These are phyloP conservation scores for Clonostachys sp. DNA, from an alignment of 2,329 filamentous ascomycete genomes.

Conservation along the genomic window DNA sequence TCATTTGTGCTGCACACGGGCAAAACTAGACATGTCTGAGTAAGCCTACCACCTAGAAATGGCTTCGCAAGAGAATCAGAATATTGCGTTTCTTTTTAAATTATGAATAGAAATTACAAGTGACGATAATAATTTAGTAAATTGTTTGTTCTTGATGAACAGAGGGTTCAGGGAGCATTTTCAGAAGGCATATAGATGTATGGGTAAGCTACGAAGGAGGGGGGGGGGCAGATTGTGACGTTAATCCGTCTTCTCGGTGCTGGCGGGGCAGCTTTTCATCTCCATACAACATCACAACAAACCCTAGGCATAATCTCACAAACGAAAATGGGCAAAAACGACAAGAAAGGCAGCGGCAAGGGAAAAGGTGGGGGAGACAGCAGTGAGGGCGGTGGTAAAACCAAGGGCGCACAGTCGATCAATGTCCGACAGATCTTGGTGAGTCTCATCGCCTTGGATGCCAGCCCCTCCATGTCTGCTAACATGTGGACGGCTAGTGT, in stretches of 20 bases:
- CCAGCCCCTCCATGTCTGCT: too few relatives aligned
- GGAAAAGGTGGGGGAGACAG: slow-evolving; percentile 17
- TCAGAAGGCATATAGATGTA: too few relatives aligned
- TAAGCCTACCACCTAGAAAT: not conserved
- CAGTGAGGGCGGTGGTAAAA: slow-evolving; percentile 26
- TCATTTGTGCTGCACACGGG: not conserved
- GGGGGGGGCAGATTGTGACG: too few relatives aligned
- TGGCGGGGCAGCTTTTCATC: too few relatives aligned
- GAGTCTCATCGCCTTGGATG: slow-evolving; percentile 4
- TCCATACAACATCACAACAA: too few relatives aligned
- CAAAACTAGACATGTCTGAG: not conserved
- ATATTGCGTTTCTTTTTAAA: not conserved
- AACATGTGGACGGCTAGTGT: slow-evolving; percentile 36
- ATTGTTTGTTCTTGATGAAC: too few relatives aligned
- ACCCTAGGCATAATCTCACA: too few relatives aligned
- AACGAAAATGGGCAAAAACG: slow-evolving; percentile 27
- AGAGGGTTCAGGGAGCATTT: too few relatives aligned
- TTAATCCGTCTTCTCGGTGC: too few relatives aligned
- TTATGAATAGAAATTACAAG: too few relatives aligned
- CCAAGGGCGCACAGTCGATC: slow-evolving; percentile 60
- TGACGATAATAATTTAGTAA: too few relatives aligned
- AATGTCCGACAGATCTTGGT: slow-evolving; percentile 71
- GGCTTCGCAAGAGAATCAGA: not conserved
- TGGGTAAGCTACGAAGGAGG: too few relatives aligned
- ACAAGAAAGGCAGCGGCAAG: slow-evolving; percentile 28